Conservation (phyloP, 2,329 filamentous ascomycete genomes). For the Penicillium psychrosexuale region DNA sequence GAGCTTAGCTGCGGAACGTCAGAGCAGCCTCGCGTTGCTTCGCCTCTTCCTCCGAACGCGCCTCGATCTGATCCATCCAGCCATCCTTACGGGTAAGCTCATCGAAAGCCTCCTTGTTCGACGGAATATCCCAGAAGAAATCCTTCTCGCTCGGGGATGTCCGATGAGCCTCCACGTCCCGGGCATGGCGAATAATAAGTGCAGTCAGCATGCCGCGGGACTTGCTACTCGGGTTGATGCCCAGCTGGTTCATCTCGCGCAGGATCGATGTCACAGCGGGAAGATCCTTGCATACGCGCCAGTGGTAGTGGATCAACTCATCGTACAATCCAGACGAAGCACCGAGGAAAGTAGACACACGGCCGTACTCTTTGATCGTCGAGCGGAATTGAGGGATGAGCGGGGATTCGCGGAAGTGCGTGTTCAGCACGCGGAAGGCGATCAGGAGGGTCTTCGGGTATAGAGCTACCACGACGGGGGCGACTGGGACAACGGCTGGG, state of each 20-base stretch:
- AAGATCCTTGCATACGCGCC: constrained; percentile 43
- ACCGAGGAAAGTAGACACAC: constrained; percentile 43
- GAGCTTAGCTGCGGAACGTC: not conserved
- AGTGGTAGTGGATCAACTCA: constrained; percentile 44
- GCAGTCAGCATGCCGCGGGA: constrained; percentile 33
- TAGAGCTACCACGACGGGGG: constrained; percentile 34
- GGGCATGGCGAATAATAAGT: constrained; percentile 29
- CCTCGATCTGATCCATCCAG: constrained; percentile 25
- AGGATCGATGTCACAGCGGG: constrained; percentile 40
- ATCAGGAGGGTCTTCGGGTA: constrained; percentile 44
- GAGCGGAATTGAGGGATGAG: constrained; percentile 42
- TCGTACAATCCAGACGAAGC: constrained; percentile 44
- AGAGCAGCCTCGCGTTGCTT: not conserved
- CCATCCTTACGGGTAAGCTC: constrained; percentile 28
- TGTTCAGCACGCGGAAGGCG: constrained; percentile 41
- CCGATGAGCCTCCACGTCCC: constrained; percentile 17
- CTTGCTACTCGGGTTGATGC: constrained; percentile 36
- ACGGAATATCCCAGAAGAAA: constrained; percentile 34
- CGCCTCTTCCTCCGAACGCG: not conserved
- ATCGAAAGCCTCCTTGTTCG: constrained; percentile 29
- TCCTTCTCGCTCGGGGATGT: constrained; percentile 6
- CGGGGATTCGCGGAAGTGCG: constrained; percentile 41
- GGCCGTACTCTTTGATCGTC: constrained; percentile 41
- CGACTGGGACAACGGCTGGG: constrained; percentile 30
- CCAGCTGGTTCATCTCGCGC: constrained; percentile 45